Base-by-base conservation (phyloP, 2,329 filamentous ascomycete species). In the Verticillium zaregamsianum region DNA sequence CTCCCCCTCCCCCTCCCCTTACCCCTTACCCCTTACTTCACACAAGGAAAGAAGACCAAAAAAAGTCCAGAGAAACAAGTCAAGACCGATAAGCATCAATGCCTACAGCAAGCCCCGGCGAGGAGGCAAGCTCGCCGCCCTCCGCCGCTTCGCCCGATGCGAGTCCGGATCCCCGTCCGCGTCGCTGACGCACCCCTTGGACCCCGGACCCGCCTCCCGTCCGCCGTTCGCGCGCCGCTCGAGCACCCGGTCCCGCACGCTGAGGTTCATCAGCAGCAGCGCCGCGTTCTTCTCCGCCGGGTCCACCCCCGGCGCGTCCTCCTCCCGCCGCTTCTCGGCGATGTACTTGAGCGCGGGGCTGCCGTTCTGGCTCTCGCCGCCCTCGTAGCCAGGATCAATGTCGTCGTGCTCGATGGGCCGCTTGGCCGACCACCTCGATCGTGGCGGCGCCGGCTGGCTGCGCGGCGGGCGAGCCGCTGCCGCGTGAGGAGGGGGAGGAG, bases 181-280 rank as follows among this genome's bases (percentile, higher is more conserved):
- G 32, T 71, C 67, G 20, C 58, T 49, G 28, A 59, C 25, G 28
- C 37, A 49, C 59, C 64, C 59, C 64, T 62, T 55, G 28, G 28
- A 28, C 28, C 28, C 6, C 5, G 28, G 28, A 28, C 28, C 28
- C 28, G 28, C 28, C 5, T 28, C 28, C 28, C 28, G 28, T 28
- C 25, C 49, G 6, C 23, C 49, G 12, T 14, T 58, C 9, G 63
- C 59, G n/a, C 55, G 64, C 57, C 60, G 64, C 33, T 64, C 68
- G 32, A 68, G 66, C 5, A 60, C 59, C 45, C 65, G 61, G 64
- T 79, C 77, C 58, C 73, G 69, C 23, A 80, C 73, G 62, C 78
- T 79, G 31, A 83, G 73, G 59, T 80, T 79, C 79, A 83, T 77
- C 40, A 83, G 68, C 6, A 81, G 68, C 62, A 79, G 70, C 20